Evolutionary conservation across 257 asterid genomes (phyloP).

Genomic region (Misopates orontium): DNA sequence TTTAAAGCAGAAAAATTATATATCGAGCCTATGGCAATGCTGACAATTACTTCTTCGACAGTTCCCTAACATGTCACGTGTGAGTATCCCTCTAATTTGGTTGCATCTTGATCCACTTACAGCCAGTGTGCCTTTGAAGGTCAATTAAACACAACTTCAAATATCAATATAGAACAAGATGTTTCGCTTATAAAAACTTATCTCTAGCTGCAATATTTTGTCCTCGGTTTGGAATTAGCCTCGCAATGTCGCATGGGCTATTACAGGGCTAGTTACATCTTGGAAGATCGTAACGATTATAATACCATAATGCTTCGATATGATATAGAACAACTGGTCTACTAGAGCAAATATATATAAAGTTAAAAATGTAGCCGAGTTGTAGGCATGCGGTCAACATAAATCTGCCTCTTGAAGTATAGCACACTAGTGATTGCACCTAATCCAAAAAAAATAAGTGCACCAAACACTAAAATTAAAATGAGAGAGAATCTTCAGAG

Average conservation of each 20-base stretch:
- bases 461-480: background rate
- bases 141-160: no score
- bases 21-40: background rate
- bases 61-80: background rate
- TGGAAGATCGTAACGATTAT: slow-evolving; percentile 9
- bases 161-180: background rate
- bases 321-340: slow-evolving; percentile 26
- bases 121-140: no score
- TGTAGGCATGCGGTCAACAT: slow-evolving; percentile 43
- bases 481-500: slow-evolving; percentile 23
- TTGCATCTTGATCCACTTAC: no score
- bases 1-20: no score
- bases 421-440: no score
- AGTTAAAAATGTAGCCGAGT: slow-evolving; percentile 9
- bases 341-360: slow-evolving; percentile 20
- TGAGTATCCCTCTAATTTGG: background rate
- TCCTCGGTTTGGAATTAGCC: slow-evolving; percentile 37
- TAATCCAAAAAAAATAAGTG: background rate
- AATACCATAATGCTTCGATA: background rate
- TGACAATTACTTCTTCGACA: no score
- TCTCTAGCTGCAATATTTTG: slow-evolving; percentile 22
- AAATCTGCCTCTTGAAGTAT: slow-evolving; percentile 18
- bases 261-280: slow-evolving; percentile 7
- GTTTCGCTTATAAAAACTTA: background rate
- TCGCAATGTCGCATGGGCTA: slow-evolving; percentile 25